phyloP scores from a whole-genome alignment of 164 flowering plant genomes.

The Umbilicus rupestris region DNA sequence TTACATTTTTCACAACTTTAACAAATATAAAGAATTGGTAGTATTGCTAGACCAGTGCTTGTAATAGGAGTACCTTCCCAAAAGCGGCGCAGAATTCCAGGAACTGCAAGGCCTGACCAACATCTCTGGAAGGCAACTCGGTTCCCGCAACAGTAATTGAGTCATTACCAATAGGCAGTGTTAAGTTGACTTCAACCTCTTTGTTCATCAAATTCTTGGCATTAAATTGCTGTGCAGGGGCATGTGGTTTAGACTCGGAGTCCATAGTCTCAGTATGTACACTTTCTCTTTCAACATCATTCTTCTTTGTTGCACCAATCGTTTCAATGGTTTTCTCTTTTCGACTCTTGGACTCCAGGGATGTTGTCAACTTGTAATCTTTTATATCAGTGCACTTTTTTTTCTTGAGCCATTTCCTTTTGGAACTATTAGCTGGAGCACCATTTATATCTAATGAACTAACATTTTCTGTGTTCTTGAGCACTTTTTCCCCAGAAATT shows the following conservation, averaged over 20 bases:
- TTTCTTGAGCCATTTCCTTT: neutral
- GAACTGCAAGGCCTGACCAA: conserved; percentile 77
- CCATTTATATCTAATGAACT: neutral
- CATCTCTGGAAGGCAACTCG: conserved; percentile 46
- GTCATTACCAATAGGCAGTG: conserved; percentile 43
- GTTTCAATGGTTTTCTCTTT: conserved; percentile 1
- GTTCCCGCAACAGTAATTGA: conserved; percentile 40
- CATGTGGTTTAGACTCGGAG: neutral
- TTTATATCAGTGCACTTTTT: neutral
- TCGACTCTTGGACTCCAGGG: neutral
- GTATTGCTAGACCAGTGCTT: neutral
- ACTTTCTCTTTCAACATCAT: neutral
- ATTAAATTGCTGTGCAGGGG: too few species aligned
- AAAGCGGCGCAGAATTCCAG: conserved; percentile 81
- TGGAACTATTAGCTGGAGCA: neutral
- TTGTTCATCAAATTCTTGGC: conserved; percentile 5
- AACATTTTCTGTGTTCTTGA: neutral
- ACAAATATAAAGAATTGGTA: too few species aligned
- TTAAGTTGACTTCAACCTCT: conserved; percentile 16
- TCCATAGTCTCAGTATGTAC: neutral
- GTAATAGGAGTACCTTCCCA: conserved; percentile 46
- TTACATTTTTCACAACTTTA: neutral
- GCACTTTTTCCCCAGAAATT: neutral
- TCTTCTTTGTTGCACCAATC: neutral
- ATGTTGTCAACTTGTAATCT: neutral